phyloP scores from a whole-genome alignment of 495 filamentous ascomycete genomes.

The Neurospora sp. region DNA sequence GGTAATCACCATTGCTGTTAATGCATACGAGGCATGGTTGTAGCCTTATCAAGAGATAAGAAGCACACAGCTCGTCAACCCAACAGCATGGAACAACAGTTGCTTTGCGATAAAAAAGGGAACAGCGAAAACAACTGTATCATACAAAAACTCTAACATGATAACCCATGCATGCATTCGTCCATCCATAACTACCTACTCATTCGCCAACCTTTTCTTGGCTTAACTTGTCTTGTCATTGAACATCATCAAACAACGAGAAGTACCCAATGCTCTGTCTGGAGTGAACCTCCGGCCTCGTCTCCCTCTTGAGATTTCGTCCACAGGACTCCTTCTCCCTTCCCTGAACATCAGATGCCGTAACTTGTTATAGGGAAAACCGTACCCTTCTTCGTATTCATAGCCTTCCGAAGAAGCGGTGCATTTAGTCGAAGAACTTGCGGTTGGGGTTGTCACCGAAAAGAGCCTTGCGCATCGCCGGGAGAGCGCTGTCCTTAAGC shows the following conservation, averaged over 20 bases:
- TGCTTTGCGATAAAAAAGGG: not conserved
- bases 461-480: constrained; percentile 69
- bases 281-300: not conserved
- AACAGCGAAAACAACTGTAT: not conserved
- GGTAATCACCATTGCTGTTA: not conserved
- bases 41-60: not conserved
- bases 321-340: not conserved
- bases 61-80: not conserved
- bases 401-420: not conserved
- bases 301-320: not conserved
- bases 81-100: not conserved
- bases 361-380: not conserved
- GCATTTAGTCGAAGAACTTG: constrained; percentile 76
- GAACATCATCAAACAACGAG: not conserved
- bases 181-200: not conserved
- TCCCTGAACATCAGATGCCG: not conserved
- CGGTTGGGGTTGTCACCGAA: constrained; percentile 91
- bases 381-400: not conserved
- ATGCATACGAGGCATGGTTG: not conserved
- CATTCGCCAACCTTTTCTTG: not conserved
- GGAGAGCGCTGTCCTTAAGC: constrained; percentile 73
- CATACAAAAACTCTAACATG: not conserved
- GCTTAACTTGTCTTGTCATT: not conserved
- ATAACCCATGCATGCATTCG: not conserved
- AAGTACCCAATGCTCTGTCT: not conserved